Evolutionary conservation across 257 asterid species (phyloP).

Genomic region (Nicotiana undulata): DNA sequence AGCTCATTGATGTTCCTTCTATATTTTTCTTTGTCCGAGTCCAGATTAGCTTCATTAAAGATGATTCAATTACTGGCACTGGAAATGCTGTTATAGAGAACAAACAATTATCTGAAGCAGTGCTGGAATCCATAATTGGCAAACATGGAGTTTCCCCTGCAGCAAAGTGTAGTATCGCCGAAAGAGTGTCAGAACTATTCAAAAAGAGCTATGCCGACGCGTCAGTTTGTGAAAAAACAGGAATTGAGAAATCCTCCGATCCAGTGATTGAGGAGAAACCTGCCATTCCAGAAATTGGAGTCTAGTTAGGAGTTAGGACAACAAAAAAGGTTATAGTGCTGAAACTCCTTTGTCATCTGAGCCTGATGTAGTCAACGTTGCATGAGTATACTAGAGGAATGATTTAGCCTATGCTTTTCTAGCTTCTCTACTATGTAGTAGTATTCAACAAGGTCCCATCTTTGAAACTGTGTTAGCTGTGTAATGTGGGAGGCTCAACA

Average conservation of each 20-base stretch:
- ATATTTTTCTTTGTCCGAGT: not conserved
- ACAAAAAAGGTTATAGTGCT: not conserved
- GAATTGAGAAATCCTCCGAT: not conserved
- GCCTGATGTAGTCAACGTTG: not conserved
- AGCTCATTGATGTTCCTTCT: not conserved
- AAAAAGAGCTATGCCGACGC: not conserved
- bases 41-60: constrained; percentile 72
- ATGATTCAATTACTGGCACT: constrained; percentile 36
- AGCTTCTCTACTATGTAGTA: not conserved
- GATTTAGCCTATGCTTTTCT: not conserved
- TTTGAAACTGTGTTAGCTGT: not conserved
- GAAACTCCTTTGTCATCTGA: not conserved
- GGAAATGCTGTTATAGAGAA: constrained; percentile 47
- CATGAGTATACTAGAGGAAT: not conserved
- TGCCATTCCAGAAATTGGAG: not conserved
- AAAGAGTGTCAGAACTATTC: constrained; percentile 40
- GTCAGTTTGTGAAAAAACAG: not conserved
- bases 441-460: not conserved
- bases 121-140: constrained; percentile 77
- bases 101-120: constrained; percentile 63
- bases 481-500: not conserved
- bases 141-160: constrained; percentile 72
- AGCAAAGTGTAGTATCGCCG: constrained; percentile 60
- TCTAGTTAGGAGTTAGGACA: not conserved
- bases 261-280: not conserved